A percentile compares a stretch with the other conserved stretches of the same genome.
Conservation (phyloP, 1,284 basidiomycete genomes). For the Heimioporus punctisporus region DNA sequence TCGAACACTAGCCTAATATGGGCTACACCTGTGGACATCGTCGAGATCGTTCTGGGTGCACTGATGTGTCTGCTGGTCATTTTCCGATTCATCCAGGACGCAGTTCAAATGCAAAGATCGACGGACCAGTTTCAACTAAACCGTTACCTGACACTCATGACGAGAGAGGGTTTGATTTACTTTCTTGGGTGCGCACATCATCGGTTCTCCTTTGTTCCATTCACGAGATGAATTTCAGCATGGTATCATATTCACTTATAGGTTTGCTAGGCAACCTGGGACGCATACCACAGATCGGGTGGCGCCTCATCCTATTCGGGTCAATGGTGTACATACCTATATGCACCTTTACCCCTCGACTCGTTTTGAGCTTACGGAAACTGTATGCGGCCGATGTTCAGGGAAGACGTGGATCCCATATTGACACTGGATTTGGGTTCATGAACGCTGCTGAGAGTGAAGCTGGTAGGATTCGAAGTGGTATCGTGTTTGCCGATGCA, state of each 20-base stretch:
- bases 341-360: not conserved
- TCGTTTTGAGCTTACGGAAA: not conserved
- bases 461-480: not conserved
- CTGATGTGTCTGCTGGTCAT: not conserved
- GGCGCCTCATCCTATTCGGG: not conserved
- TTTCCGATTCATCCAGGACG: not conserved
- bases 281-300: not conserved
- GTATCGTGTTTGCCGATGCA: not conserved
- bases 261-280: not conserved
- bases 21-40: not conserved
- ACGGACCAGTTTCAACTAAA: not conserved
- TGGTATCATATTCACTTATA: not conserved
- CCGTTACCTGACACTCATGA: not conserved
- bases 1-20: too few species aligned
- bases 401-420: not conserved
- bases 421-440: not conserved
- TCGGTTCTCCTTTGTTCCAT: not conserved
- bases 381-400: not conserved
- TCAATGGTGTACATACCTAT: not conserved
- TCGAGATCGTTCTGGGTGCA: not conserved
- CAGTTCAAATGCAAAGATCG: not conserved
- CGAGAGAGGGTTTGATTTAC: not conserved
- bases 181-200: not conserved
- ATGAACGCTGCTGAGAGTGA: too few species aligned
- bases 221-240: not conserved